These are phyloP conservation scores for Fusarium verticillioides DNA, from an alignment of 2,329 filamentous ascomycete species.

Conservation along the genomic window DNA sequence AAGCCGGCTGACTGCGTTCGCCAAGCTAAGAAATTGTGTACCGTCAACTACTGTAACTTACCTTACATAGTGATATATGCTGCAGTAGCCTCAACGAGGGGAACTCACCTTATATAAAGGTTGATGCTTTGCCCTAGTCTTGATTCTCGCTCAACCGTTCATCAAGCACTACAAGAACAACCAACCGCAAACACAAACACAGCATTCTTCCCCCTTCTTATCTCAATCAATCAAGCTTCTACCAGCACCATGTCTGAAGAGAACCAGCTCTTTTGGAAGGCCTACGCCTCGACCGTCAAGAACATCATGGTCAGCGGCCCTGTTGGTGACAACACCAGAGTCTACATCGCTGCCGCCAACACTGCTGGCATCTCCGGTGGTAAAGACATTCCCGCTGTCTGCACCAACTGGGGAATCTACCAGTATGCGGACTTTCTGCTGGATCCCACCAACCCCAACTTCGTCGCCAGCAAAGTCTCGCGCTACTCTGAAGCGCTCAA, in stretches of 20 bases:
- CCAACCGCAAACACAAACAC: background rate
- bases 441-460: background rate
- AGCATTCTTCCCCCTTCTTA: background rate
- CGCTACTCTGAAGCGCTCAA: background rate
- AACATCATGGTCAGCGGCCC: background rate
- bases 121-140: accelerated
- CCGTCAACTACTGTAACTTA: too few species aligned
- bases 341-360: background rate
- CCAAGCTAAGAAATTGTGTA: background rate
- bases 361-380: background rate
- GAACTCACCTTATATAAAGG: background rate
- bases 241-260: background rate
- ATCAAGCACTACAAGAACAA: background rate
- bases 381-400: background rate
- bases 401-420: background rate
- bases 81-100: too few species aligned
- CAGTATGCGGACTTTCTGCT: background rate
- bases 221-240: accelerated
- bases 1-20: accelerated
- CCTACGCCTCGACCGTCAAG: background rate
- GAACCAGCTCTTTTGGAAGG: background rate
- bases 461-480: background rate
- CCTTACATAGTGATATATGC: accelerated
- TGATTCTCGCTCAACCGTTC: background rate
- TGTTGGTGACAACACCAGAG: background rate